Percentiles rank a stretch among this genome's conserved stretches.
These are phyloP conservation scores for Mycena galericulata DNA, from an alignment of 768 basidiomycete species.

Conservation along the genomic window DNA sequence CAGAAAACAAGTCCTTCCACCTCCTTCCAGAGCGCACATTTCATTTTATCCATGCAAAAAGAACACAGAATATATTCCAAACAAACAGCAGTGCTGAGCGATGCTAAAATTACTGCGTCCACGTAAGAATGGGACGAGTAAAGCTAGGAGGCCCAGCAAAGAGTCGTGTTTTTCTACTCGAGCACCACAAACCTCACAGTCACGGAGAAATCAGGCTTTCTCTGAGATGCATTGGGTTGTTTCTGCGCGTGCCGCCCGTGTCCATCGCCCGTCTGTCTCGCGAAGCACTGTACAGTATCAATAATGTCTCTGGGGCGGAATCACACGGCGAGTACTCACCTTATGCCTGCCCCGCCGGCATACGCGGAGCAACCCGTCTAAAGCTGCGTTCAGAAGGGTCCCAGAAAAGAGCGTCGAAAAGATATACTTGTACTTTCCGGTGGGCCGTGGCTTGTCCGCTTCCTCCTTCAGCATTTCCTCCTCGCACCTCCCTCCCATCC, in stretches of 20 bases:
- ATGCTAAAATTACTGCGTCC: slow-evolving; percentile 25
- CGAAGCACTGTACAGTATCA: neutral
- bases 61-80: slow-evolving; percentile 19
- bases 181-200: slow-evolving; percentile 29
- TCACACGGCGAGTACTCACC: neutral
- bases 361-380: slow-evolving; percentile 34
- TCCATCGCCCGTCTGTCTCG: no score
- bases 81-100: slow-evolving; percentile 21
- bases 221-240: slow-evolving; percentile 14
- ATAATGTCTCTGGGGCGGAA: no score
- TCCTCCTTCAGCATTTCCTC: slow-evolving; percentile 38
- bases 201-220: slow-evolving; percentile 34
- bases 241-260: neutral
- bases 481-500: neutral
- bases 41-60: neutral
- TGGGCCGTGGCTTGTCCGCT: slow-evolving; percentile 8
- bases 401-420: slow-evolving; percentile 30
- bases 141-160: slow-evolving; percentile 17
- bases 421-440: slow-evolving; percentile 39
- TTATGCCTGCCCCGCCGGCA: neutral
- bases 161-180: slow-evolving; percentile 4
- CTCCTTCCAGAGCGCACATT: slow-evolving; percentile 6
- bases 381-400: slow-evolving; percentile 26
- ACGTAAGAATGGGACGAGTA: slow-evolving; percentile 23
- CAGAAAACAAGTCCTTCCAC: slow-evolving; percentile 1